Percentiles rank a stretch among this genome's conserved stretches.
Evolutionary conservation across 2,329 filamentous ascomycete genomes (phyloP).

Genomic region (Eutypa lata): DNA sequence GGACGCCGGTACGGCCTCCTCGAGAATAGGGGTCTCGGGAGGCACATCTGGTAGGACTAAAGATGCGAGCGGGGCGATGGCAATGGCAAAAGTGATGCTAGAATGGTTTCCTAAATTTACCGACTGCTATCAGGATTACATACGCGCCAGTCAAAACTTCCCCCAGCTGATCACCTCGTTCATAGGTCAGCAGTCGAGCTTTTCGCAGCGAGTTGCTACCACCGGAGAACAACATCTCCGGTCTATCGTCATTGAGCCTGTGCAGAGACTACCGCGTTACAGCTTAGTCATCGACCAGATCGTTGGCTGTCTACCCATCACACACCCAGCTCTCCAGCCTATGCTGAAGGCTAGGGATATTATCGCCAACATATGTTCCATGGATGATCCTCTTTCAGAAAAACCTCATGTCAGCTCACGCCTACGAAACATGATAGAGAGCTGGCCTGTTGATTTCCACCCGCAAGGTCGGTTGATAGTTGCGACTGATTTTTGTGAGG

Average conservation of each 20-base stretch:
- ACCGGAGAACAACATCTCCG: conserved; percentile 87
- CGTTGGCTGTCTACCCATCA: conserved; percentile 76
- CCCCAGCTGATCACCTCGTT: conserved; percentile 77
- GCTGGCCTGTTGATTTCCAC: conserved; percentile 70
- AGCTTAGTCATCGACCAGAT: conserved; percentile 97
- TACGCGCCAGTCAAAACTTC: conserved; percentile 84
- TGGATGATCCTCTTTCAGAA: conserved; percentile 69
- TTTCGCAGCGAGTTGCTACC: conserved; percentile 74
- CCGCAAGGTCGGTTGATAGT: conserved; percentile 76
- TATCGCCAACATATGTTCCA: conserved; percentile 92
- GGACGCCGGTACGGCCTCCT: conserved; percentile 53
- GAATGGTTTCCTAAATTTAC: conserved; percentile 94
- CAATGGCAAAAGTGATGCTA: conserved; percentile 76
- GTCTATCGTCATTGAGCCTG: conserved; percentile 91
- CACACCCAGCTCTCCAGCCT: conserved; percentile 77
- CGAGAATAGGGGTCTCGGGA: conserved; percentile 37
- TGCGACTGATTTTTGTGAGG: conserved; percentile 75
- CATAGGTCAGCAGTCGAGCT: conserved; percentile 76
- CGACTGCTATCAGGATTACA: conserved; percentile 88
- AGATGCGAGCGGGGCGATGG: conserved; percentile 74
- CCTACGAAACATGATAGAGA: conserved; percentile 71
- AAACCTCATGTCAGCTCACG: conserved; percentile 72
- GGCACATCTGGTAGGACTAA: conserved; percentile 47
- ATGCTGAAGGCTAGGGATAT: conserved; percentile 90
- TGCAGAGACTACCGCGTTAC: conserved; percentile 90